These are phyloP conservation scores for Terfezia claveryi DNA, from an alignment of 495 filamentous ascomycete genomes.

Conservation along the genomic window DNA sequence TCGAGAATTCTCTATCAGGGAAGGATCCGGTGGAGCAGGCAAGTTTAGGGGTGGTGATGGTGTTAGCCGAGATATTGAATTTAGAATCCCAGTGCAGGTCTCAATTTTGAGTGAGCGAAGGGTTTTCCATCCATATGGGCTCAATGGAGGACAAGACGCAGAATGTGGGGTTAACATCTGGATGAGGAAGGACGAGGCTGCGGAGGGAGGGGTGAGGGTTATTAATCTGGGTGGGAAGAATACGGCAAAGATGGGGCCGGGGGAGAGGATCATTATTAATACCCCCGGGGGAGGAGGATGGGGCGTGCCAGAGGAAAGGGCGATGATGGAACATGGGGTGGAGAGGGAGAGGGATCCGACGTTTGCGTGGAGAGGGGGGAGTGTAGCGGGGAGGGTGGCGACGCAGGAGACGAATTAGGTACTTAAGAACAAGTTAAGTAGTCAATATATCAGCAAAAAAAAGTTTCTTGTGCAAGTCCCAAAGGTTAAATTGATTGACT, in stretches of 20 bases:
- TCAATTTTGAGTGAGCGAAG: conserved; percentile 74
- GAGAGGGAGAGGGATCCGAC: conserved; percentile 29
- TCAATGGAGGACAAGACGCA: conserved; percentile 68
- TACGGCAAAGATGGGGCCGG: conserved; percentile 61
- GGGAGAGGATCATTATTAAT: conserved; percentile 61
- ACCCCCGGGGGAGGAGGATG: conserved; percentile 58
- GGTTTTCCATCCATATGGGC: conserved; percentile 71
- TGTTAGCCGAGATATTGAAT: conserved; percentile 85
- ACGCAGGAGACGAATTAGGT: conserved; percentile 16
- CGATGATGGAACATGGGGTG: conserved; percentile 20
- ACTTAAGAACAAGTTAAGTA: too few species aligned
- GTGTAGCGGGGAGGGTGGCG: conserved; percentile 33
- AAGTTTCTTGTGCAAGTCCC: too few species aligned
- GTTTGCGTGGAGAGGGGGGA: conserved; percentile 37
- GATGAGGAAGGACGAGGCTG: conserved; percentile 35
- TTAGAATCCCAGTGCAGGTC: conserved; percentile 68
- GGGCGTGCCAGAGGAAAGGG: conserved; percentile 35
- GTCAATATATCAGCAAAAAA: too few species aligned
- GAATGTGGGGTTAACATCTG: conserved; percentile 66
- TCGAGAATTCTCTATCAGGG: conserved; percentile 55
- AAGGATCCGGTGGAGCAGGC: conserved; percentile 47
- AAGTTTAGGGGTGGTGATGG: conserved; percentile 70
- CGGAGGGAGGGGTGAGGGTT: conserved; percentile 24
- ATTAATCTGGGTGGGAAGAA: conserved; percentile 83
- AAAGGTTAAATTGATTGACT: too few species aligned